These are phyloP conservation scores for Silene coronaria DNA, from an alignment of 179 eudicot species.

Conservation along the genomic window DNA sequence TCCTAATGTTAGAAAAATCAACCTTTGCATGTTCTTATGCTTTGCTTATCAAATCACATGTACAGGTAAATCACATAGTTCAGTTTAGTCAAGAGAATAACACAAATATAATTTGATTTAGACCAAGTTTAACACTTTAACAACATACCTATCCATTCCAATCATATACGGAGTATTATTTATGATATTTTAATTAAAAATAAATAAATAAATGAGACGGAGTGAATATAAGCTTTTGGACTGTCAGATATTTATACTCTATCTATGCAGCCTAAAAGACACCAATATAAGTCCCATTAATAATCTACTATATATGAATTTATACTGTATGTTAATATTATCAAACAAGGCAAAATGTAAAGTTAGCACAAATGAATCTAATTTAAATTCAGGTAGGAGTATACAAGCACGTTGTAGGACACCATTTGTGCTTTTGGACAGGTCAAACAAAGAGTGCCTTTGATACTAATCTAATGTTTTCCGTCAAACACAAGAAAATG, in stretches of 20 bases:
- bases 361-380: background rate
- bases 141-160: no score
- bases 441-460: slow-evolving; percentile 6
- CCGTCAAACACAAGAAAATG: slow-evolving; percentile 5
- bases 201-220: no score
- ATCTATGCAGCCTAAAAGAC: slow-evolving; percentile 27
- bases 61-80: background rate
- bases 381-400: background rate
- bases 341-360: background rate
- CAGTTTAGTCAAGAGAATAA: background rate
- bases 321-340: background rate
- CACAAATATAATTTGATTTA: no score
- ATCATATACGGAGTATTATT: no score
- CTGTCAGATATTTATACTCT: background rate
- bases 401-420: background rate
- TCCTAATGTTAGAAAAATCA: background rate
- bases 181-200: no score
- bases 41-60: background rate
- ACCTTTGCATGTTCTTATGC: background rate
- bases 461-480: slow-evolving; percentile 4
- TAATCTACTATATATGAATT: slow-evolving; percentile 17
- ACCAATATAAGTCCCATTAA: background rate
- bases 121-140: no score
- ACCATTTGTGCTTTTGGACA: slow-evolving; percentile 8
- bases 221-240: no score